A percentile compares a stretch with the other conserved stretches of the same genome.
These are phyloP conservation scores for Wakefieldia striispora DNA, from an alignment of 768 basidiomycete genomes.

Conservation along the genomic window DNA sequence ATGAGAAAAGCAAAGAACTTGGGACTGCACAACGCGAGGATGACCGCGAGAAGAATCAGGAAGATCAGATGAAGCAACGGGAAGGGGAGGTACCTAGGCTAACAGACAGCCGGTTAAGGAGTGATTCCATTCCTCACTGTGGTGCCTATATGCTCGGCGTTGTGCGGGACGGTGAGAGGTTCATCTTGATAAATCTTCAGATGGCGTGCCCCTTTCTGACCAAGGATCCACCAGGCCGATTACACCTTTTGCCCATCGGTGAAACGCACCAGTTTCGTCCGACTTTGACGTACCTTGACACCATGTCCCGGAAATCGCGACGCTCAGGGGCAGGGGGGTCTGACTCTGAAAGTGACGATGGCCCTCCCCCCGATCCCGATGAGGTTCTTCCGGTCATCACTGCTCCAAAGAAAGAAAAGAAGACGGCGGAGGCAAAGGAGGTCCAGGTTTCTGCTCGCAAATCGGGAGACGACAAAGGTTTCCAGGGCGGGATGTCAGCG, in stretches of 20 bases:
- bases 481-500: slow-evolving; percentile 65
- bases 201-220: slow-evolving; percentile 10
- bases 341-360: slow-evolving; percentile 76
- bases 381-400: slow-evolving; percentile 48
- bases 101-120: slow-evolving; percentile 66
- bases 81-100: slow-evolving; percentile 62
- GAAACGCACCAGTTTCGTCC: slow-evolving; percentile 83
- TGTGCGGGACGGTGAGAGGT: slow-evolving; percentile 61
- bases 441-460: slow-evolving; percentile 76
- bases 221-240: slow-evolving; percentile 45
- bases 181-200: not conserved
- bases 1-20: slow-evolving; percentile 62
- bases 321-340: slow-evolving; percentile 45
- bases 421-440: slow-evolving; percentile 61
- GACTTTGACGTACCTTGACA: slow-evolving; percentile 77
- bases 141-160: slow-evolving; percentile 76
- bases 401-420: slow-evolving; percentile 56
- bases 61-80: slow-evolving; percentile 41
- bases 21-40: slow-evolving; percentile 68
- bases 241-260: slow-evolving; percentile 76
- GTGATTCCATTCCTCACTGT: slow-evolving; percentile 65
- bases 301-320: slow-evolving; percentile 60
- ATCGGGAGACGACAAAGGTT: slow-evolving; percentile 57
- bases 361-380: slow-evolving; percentile 78
- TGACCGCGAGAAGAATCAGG: slow-evolving; percentile 77